A percentile compares a stretch with the other conserved stretches of the same genome.
These are phyloP conservation scores for Wallacemonas sp. DNA, from an alignment of 208 protist species.

Conservation along the genomic window DNA sequence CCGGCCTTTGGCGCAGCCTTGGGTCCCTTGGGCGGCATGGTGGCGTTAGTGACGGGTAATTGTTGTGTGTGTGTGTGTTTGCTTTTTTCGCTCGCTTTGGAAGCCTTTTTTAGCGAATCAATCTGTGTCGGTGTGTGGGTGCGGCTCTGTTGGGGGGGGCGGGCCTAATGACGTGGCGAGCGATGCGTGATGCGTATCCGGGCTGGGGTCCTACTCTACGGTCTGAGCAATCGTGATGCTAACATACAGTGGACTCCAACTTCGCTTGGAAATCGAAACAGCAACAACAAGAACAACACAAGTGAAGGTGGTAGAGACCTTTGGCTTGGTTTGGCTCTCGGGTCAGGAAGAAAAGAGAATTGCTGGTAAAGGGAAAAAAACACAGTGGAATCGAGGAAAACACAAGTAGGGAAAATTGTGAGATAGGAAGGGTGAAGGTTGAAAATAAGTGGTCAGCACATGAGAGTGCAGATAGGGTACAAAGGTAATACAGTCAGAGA, in stretches of 20 bases:
- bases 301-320: neutral
- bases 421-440: neutral
- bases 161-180: too few relatives aligned
- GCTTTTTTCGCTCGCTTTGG: too few relatives aligned
- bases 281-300: constrained; percentile 4
- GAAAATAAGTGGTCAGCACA: too few relatives aligned
- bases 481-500: too few relatives aligned
- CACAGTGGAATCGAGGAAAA: too few relatives aligned
- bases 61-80: neutral
- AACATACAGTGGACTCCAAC: constrained; percentile 8
- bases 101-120: neutral
- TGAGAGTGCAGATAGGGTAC: too few relatives aligned
- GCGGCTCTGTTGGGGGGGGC: neutral
- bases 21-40: constrained; percentile 84
- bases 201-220: constrained; percentile 13
- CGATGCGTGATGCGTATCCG: too few relatives aligned
- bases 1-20: constrained; percentile 75
- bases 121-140: neutral
- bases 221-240: constrained; percentile 13
- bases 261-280: neutral
- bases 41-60: neutral
- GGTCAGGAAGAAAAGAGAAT: neutral
- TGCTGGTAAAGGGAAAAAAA: neutral
- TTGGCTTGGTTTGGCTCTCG: too few relatives aligned
- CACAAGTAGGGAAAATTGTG: constrained; percentile 2